Evolutionary conservation across 116 monocot species (phyloP).

Genomic region (Papilionanthe hybrid): DNA sequence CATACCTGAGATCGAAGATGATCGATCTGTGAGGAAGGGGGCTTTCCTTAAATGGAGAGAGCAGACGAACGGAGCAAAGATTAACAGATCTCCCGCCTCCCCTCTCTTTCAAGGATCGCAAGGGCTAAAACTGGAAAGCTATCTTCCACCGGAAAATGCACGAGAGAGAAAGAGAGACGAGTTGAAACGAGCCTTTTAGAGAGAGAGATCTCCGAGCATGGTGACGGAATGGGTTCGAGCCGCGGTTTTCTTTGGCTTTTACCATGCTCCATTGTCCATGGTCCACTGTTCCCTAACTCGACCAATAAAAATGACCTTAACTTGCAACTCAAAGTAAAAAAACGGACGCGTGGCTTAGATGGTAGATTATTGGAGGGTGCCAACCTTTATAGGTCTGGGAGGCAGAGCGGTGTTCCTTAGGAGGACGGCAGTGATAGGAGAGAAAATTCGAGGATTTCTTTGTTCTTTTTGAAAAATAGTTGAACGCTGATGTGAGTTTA

Average conservation of each 20-base stretch:
- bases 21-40: neutral
- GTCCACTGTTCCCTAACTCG: neutral
- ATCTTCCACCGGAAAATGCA: neutral
- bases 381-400: too few relatives aligned
- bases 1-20: conserved; percentile 6
- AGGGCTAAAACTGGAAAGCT: neutral
- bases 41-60: neutral
- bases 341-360: neutral
- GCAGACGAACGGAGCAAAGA: neutral
- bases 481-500: too few relatives aligned
- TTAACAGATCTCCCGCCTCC: neutral
- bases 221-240: neutral
- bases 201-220: neutral
- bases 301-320: neutral
- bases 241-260: neutral
- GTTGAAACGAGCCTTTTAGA: neutral
- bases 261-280: neutral
- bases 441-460: too few relatives aligned
- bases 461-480: too few relatives aligned
- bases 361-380: neutral
- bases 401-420: too few relatives aligned
- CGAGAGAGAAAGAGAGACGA: neutral
- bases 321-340: neutral
- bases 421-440: too few relatives aligned
- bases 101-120: neutral